Evolutionary conservation across 2,329 filamentous ascomycete genomes (phyloP), one percentile per base, ranked within the genome.

Genomic region (Alternaria rosae): DNA sequence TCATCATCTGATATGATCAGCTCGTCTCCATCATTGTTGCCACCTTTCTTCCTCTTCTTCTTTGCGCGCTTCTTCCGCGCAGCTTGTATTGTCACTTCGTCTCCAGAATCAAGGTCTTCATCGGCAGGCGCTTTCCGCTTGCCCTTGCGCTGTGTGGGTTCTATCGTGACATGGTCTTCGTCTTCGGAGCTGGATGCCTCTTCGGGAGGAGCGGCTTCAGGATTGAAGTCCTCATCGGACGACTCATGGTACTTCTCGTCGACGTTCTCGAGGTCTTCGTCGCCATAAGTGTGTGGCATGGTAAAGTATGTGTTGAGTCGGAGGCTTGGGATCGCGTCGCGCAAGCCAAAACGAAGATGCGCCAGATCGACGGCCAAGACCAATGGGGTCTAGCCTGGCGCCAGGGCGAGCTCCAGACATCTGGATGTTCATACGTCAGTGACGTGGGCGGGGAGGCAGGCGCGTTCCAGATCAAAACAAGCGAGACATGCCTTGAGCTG

Each of bases 151-250:
- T 66, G 67, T 52, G 61, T 45, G n/a, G 70, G 63, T 44, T 69
- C 70, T 28, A 64, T 54, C 4, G 65, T 57, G 55, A 64, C 68
- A 50, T 73, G 76, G 44, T 76, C 80, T 41, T 77, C 73, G 53
- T 80, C 80, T 21, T 76, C 78, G 8, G 84, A 85, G 59, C 85
- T 88, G 6, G 86, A 86, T 11, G 83, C 84, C 13, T 79, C 82
- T 15, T 81, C 83, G 30, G 68, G 75, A 76, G 38, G 79, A 71
- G 26, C 88, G n/a, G 86, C 87, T 23, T 88, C 86, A 64, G 92
- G 92, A 73, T 92, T 90, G 10, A 90, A 91, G 74, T 93, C 91
- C 68, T 92, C 88, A 4, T 89, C 89, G 2, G 90, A 92, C 15
- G 84, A 87, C 70, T 92, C 92, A 61, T 87, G 81, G 61, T 87